phyloP scores from a whole-genome alignment of 2,329 filamentous ascomycete species.

The Fusarium torreyae region DNA sequence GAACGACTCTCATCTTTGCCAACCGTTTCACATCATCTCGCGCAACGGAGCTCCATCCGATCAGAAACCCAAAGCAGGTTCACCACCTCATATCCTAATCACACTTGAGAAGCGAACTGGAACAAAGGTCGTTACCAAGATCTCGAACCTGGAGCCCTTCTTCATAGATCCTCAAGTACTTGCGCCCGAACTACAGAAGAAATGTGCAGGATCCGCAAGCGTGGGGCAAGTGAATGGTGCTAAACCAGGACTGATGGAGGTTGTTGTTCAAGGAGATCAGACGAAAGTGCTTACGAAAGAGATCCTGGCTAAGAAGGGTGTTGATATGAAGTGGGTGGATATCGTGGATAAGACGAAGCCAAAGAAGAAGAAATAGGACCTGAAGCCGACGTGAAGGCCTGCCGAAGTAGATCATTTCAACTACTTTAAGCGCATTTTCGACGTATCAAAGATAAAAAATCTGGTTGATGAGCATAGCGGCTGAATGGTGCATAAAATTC shows the following conservation, averaged over 20 bases:
- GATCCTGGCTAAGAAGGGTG: constrained; percentile 30
- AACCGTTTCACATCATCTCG: constrained; percentile 41
- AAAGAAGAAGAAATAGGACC: constrained; percentile 36
- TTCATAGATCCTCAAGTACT: constrained; percentile 42
- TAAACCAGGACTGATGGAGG: constrained; percentile 42
- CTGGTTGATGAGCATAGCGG: no score
- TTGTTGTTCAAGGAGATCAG: constrained; percentile 46
- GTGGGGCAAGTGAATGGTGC: constrained; percentile 43
- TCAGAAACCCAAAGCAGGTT: constrained; percentile 42
- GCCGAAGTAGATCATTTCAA: neutral
- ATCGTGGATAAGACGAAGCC: constrained; percentile 43
- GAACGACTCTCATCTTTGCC: constrained; percentile 39
- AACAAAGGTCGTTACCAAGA: constrained; percentile 45
- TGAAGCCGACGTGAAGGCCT: neutral
- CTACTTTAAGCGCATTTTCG: neutral
- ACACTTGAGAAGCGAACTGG: constrained; percentile 46
- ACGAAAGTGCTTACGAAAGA: constrained; percentile 36
- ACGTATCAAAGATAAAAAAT: no score
- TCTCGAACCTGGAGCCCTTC: constrained; percentile 45
- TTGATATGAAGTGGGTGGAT: constrained; percentile 45
- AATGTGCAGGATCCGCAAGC: constrained; percentile 43
- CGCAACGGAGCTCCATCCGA: constrained; percentile 21
- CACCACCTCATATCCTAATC: constrained; percentile 35
- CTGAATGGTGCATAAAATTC: no score
- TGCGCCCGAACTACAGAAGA: constrained; percentile 45